Base-by-base conservation (phyloP, 306 rosid genomes). In the Pueraria montana region DNA sequence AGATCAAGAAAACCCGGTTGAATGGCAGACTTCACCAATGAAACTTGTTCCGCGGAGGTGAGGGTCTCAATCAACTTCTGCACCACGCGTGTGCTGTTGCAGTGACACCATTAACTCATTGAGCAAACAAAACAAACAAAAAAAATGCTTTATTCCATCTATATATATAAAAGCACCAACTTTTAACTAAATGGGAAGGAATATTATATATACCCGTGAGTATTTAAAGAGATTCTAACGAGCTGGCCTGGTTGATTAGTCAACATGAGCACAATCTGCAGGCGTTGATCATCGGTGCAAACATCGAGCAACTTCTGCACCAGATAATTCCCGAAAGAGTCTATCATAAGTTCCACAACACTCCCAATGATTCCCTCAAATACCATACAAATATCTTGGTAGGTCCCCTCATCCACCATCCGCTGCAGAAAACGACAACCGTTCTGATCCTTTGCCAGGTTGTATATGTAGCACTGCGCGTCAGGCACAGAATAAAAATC, bases 301-400 rank as follows among this genome's bases (percentile, higher is more conserved):
- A 82, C 85, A 12, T 86, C 94, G 79, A 94, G 80, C 72, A 94
- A 75, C 86, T 92, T 94, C 86, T 94, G 98, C 78, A 94, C 91
- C 38, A 94, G 93, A 83, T 92, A 94, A 86, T 94, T 94, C 9
- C 95, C 98, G 56, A 91, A 94, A 17, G 95, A 92, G 69, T 94
- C 86, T 64, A 71, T 76, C 88, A 88, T 91, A 26, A 94, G 97
- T 32, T 94, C 97, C 34, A 83, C 87, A 50, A 88, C 90, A 81
- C 87, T 88, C 30, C 72, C 77, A 42, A 91, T 80, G 43, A 94
- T 84, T 43, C 88, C 89, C 18, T 80, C 73, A 69, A 91, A 92
- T 30, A 94, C 86, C 72, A 83, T 48, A 49, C 88, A 74, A 63
- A 88, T 83, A 55, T 89, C 90, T 76, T 88, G 77, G 61, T 20